A percentile compares a stretch with the other conserved stretches of the same genome.
Evolutionary conservation across 2,329 filamentous ascomycete species (phyloP).

Genomic region (Diplodia scrobiculata): DNA sequence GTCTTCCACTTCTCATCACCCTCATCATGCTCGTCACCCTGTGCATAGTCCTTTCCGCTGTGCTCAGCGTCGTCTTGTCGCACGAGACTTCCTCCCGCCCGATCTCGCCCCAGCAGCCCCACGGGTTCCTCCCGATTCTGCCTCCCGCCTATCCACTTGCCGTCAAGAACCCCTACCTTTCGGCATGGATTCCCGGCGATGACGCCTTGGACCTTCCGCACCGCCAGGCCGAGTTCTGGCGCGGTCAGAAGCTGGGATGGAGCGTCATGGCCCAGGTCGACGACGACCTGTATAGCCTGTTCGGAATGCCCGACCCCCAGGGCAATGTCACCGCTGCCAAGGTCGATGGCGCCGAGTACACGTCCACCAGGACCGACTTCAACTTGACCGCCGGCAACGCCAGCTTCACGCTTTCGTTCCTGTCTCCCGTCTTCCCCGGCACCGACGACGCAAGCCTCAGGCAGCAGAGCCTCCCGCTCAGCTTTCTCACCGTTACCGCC

Average conservation of each 20-base stretch:
- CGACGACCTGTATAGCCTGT: slow-evolving; percentile 45
- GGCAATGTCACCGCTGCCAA: slow-evolving; percentile 41
- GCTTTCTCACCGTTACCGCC: slow-evolving; percentile 48
- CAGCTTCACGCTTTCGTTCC: slow-evolving; percentile 48
- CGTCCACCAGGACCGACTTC: slow-evolving; percentile 48
- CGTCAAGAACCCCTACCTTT: slow-evolving; percentile 49
- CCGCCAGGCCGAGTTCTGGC: slow-evolving; percentile 49
- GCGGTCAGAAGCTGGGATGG: slow-evolving; percentile 48
- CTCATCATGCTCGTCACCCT: slow-evolving; percentile 21
- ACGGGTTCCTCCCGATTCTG: slow-evolving; percentile 35
- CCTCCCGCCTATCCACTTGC: slow-evolving; percentile 51
- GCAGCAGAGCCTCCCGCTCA: slow-evolving; percentile 51
- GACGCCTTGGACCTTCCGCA: slow-evolving; percentile 43
- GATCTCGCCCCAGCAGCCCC: background rate
- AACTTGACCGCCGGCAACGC: slow-evolving; percentile 44
- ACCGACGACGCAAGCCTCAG: slow-evolving; percentile 40
- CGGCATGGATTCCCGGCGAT: slow-evolving; percentile 49
- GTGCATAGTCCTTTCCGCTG: slow-evolving; percentile 14
- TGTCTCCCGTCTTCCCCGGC: slow-evolving; percentile 48
- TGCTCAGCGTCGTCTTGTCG: slow-evolving; percentile 25
- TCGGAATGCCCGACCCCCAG: slow-evolving; percentile 39
- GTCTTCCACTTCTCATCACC: background rate
- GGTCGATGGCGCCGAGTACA: slow-evolving; percentile 46
- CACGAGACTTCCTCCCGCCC: background rate
- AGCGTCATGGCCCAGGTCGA: slow-evolving; percentile 48